A percentile compares a stretch with the other conserved stretches of the same genome.
These are phyloP conservation scores for Moricandia moricandioides DNA, from an alignment of 345 rosid genomes.

Conservation along the genomic window DNA sequence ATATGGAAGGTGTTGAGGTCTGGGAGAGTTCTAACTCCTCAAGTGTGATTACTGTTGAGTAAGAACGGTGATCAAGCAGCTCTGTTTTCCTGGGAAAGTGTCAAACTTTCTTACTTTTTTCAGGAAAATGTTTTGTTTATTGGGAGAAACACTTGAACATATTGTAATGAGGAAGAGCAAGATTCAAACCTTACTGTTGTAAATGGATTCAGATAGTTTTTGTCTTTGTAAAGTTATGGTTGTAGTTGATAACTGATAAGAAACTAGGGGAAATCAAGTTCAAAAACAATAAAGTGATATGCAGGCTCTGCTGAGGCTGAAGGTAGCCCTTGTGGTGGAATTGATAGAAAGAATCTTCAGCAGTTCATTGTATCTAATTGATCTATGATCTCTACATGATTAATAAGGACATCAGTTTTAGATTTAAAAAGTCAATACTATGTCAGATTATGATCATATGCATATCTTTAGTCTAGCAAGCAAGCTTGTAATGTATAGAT, in stretches of 20 bases:
- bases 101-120: not conserved
- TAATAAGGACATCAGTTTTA: not conserved
- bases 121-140: not conserved
- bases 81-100: not conserved
- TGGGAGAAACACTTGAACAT: not conserved
- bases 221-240: not conserved
- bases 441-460: slow-evolving; percentile 1
- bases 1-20: slow-evolving; percentile 81
- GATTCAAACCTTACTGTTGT: not conserved
- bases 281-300: slow-evolving; percentile 38
- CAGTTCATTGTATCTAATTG: slow-evolving; percentile 22
- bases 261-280: slow-evolving; percentile 50
- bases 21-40: slow-evolving; percentile 71
- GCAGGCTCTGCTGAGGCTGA: slow-evolving; percentile 16
- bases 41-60: slow-evolving; percentile 26
- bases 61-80: not conserved
- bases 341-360: slow-evolving; percentile 35
- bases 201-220: not conserved
- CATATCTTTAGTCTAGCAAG: not conserved
- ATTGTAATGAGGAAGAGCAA: not conserved
- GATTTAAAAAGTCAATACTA: not conserved
- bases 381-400: not conserved
- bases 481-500: slow-evolving; percentile 14
- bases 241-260: slow-evolving; percentile 1
- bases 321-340: slow-evolving; percentile 45